Evolutionary conservation across 495 filamentous ascomycete species (phyloP).

Genomic region (Aspergillus indologenus): DNA sequence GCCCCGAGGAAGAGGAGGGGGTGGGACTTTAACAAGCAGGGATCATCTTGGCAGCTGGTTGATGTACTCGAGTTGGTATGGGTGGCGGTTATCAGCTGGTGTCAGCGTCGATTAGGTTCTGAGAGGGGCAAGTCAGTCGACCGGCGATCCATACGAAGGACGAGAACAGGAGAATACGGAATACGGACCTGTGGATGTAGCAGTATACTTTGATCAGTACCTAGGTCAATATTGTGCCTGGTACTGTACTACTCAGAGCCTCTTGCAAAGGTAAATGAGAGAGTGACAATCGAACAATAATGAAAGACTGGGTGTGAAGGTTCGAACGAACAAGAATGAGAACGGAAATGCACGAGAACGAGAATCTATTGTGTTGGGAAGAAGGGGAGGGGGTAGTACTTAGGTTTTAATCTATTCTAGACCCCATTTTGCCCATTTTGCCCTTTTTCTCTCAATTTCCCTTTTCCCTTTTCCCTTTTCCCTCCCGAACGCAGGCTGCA

Average conservation of each 20-base stretch:
- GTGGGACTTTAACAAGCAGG: conserved; percentile 13
- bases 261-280: too few relatives aligned
- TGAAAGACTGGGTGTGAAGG: background rate
- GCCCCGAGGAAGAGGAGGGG: conserved; percentile 6
- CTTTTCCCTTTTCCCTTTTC: background rate
- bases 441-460: background rate
- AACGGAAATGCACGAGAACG: too few relatives aligned
- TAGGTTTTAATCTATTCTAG: background rate
- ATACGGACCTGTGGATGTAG: too few relatives aligned
- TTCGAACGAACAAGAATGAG: background rate
- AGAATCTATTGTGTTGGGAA: conserved; percentile 6
- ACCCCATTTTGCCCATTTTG: too few relatives aligned
- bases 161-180: background rate
- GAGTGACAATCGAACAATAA: too few relatives aligned
- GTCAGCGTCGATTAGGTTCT: conserved; percentile 21
- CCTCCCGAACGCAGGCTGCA: background rate
- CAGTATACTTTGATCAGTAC: too few relatives aligned
- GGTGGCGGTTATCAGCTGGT: background rate
- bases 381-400: background rate
- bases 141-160: background rate
- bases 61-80: background rate
- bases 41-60: background rate
- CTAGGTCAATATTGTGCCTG: too few relatives aligned
- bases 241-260: too few relatives aligned
- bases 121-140: conserved; percentile 1